Evolutionary conservation across 805 yeast species (phyloP).

Genomic region (Starmerella vitae): DNA sequence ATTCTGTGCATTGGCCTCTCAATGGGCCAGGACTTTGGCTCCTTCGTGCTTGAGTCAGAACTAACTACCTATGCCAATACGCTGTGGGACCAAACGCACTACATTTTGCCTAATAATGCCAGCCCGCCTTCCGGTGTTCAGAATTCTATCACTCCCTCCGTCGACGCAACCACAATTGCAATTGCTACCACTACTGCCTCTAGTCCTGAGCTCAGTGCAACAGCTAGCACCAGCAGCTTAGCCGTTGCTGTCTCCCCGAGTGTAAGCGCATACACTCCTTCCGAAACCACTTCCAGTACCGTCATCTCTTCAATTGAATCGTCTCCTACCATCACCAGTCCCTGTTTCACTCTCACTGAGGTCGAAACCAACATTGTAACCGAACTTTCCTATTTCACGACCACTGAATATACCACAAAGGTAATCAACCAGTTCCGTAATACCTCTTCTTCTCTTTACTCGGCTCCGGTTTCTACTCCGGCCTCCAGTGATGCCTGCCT

Average conservation of each 20-base stretch:
- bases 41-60: slow-evolving; percentile 3
- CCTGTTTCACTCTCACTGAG: no score
- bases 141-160: no score
- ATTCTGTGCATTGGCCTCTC: not conserved
- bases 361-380: not conserved
- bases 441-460: no score
- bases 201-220: not conserved
- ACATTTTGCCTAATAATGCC: not conserved
- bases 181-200: not conserved
- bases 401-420: not conserved
- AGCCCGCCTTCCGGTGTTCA: not conserved
- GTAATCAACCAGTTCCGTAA: not conserved
- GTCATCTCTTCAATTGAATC: no score
- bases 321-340: no score
- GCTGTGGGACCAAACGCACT: slow-evolving; percentile 9
- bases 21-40: slow-evolving; percentile 9
- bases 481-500: no score
- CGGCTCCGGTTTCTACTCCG: no score
- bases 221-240: not conserved
- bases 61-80: slow-evolving; percentile 14
- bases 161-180: not conserved
- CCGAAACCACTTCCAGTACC: no score
- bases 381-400: not conserved
- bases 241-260: no score
- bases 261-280: no score